These are phyloP conservation scores for Pterulicium gracile DNA, from an alignment of 1,284 basidiomycete species.

Conservation along the genomic window DNA sequence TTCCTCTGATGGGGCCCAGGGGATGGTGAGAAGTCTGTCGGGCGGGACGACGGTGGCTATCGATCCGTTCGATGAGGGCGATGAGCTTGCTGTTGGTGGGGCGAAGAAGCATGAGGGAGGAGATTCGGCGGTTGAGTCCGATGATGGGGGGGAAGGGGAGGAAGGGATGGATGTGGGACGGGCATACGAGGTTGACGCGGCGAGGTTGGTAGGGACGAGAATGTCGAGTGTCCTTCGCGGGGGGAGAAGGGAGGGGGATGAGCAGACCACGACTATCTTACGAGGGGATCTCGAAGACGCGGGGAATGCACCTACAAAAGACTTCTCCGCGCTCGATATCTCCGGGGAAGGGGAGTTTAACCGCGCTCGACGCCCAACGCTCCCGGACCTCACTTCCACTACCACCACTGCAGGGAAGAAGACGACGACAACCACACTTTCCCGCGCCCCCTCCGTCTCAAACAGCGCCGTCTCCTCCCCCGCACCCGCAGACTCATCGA, in stretches of 20 bases:
- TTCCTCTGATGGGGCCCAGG: not conserved
- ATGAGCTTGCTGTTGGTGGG: too few species aligned
- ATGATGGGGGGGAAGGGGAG: not conserved
- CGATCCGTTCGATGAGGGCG: too few species aligned
- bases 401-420: too few species aligned
- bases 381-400: too few species aligned
- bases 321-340: too few species aligned
- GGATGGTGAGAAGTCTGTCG: conserved; percentile 13
- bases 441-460: not conserved
- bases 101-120: too few species aligned
- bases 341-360: too few species aligned
- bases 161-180: not conserved
- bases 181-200: not conserved
- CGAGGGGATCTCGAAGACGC: too few species aligned
- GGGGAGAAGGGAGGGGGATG: too few species aligned
- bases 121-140: not conserved
- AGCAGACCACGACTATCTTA: too few species aligned
- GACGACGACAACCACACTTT: not conserved
- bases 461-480: not conserved
- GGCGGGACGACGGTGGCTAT: conserved; percentile 10
- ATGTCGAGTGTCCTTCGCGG: not conserved
- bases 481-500: not conserved
- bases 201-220: not conserved
- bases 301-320: too few species aligned
- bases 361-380: too few species aligned